Percentiles rank a stretch among this genome's conserved stretches.
These are phyloP conservation scores for Saksenaea oblongispora DNA, from an alignment of 371 early-diverging fungal species.

Conservation along the genomic window DNA sequence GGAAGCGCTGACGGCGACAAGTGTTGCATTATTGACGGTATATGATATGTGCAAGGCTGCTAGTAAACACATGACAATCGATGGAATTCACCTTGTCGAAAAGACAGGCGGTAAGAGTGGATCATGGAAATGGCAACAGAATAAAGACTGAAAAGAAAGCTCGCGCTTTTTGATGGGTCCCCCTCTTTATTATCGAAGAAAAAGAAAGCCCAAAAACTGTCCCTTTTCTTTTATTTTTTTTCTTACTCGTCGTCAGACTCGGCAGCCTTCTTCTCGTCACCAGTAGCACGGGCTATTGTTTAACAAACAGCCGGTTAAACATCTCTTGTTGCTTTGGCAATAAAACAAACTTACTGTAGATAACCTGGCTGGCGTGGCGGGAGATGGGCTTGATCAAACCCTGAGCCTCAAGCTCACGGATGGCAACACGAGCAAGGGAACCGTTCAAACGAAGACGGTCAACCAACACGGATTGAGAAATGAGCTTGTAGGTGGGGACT, in stretches of 20 bases:
- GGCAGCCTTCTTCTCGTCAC: conserved; percentile 38
- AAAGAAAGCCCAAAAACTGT: background rate
- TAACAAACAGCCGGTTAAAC: background rate
- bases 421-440: conserved; percentile 93
- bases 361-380: conserved; percentile 88
- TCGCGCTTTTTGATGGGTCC: background rate
- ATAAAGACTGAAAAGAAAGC: background rate
- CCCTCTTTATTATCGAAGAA: background rate
- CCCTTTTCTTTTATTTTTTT: background rate
- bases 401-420: conserved; percentile 88
- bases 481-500: conserved; percentile 98
- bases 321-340: background rate
- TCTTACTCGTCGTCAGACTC: conserved; percentile 25
- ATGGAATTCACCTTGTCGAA: conserved; percentile 64
- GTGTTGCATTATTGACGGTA: conserved; percentile 74
- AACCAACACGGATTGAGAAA: conserved; percentile 95
- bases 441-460: conserved; percentile 98
- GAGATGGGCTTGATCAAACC: conserved; percentile 91
- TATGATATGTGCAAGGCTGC: conserved; percentile 84
- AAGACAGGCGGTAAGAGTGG: conserved; percentile 88
- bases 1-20: conserved; percentile 88
- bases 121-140: conserved; percentile 26
- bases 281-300: conserved; percentile 42
- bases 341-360: conserved; percentile 79
- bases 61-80: conserved; percentile 52